Base-by-base conservation (phyloP, 2,329 filamentous ascomycete genomes). In the Aureobasidium sp. region DNA sequence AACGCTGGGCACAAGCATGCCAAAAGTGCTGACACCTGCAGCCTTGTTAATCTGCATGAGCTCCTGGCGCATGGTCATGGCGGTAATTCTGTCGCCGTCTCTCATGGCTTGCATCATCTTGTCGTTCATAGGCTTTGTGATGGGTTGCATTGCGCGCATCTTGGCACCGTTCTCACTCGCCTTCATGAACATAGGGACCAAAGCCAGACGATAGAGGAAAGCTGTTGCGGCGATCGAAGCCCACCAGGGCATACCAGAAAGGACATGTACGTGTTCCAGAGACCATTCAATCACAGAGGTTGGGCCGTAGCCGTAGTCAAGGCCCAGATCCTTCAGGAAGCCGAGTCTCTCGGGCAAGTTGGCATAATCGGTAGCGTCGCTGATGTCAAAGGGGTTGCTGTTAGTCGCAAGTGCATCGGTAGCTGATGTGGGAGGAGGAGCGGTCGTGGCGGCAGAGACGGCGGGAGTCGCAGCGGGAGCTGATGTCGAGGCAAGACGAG, bases 271-370 rank as follows among this genome's bases (percentile, higher is more conserved):
- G 71, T 93, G 85, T 78, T 99, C 94, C 11, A 97, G 76, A 3
- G 84, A 27, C 80, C 82, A 92, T 76, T 97, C 82, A 73, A 94
- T 85, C 16, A 84, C 66, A 4, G 86, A 77, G 0, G 91, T 90
- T 5, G 89, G 84, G 16, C 93, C 93, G 78, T 79, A 92, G 71
- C 93, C 91, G 69, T 88, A 97, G 68, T 97, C 90, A 27, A 99
- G 78, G 3, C 94, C 94, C 11, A 97, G 79, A 7, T 85, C 81
- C 67, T 89, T 84, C 62, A 99, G 79, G 70, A 92, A 97, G 64
- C 94, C 94, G 62, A 96, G 83, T 55, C 85, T 80, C 69, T 93
- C 88, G 39, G 61, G 54, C 29, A 62, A 45, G 41, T 55, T 48
- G 32, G 32, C 27, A 29, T 48, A 45, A 7, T 61, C 59, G 25